These are phyloP conservation scores for Maudiozyma bulderi DNA, from an alignment of 805 yeast species.

Conservation along the genomic window DNA sequence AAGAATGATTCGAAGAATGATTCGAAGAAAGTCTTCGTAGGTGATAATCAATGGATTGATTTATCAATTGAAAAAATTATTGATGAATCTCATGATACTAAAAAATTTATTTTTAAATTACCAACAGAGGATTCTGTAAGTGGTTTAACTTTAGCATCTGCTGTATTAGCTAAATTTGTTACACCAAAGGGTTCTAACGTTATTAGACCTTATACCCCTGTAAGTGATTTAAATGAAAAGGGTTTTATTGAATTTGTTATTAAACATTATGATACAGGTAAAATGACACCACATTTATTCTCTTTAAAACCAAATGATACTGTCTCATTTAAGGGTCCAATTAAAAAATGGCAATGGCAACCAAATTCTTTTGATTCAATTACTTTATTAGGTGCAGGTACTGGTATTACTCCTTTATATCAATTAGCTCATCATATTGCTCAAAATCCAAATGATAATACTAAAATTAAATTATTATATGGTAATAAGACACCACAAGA, in stretches of 20 bases:
- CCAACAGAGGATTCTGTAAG: conserved; percentile 56
- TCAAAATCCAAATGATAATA: conserved; percentile 75
- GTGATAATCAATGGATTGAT: conserved; percentile 64
- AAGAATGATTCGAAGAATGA: conserved; percentile 34
- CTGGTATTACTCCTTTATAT: conserved; percentile 93
- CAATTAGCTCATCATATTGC: conserved; percentile 74
- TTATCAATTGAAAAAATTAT: conserved; percentile 39
- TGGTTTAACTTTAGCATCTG: conserved; percentile 74
- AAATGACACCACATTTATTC: conserved; percentile 67
- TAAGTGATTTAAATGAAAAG: conserved; percentile 53
- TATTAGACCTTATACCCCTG: conserved; percentile 85
- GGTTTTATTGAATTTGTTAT: conserved; percentile 75
- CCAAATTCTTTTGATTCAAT: conserved; percentile 76
- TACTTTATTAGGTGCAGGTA: conserved; percentile 87
- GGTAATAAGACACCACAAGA: conserved; percentile 75
- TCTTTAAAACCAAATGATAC: conserved; percentile 69
- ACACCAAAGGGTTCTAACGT: conserved; percentile 80
- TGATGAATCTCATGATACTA: conserved; percentile 53
- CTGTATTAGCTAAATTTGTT: conserved; percentile 69
- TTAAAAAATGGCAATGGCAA: conserved; percentile 82
- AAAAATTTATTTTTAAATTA: conserved; percentile 59
- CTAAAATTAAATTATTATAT: conserved; percentile 74
- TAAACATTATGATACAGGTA: conserved; percentile 79
- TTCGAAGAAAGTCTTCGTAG: conserved; percentile 38
- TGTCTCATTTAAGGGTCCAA: conserved; percentile 88